Evolutionary conservation across 2,329 filamentous ascomycete species (phyloP).

Genomic region (Pseudocercospora ulei): DNA sequence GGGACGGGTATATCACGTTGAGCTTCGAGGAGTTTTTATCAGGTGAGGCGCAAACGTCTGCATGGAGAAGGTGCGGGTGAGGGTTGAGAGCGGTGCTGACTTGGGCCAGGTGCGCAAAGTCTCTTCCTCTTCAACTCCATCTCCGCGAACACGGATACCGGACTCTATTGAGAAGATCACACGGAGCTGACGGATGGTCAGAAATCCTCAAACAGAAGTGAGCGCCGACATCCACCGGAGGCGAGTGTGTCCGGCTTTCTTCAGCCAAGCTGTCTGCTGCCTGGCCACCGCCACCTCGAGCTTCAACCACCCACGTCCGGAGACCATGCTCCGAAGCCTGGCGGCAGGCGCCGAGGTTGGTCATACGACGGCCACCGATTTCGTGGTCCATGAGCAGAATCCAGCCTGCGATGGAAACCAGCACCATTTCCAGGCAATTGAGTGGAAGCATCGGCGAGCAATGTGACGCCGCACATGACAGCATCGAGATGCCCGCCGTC

Average conservation of each 20-base stretch:
- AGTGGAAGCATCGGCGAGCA: conserved; percentile 3
- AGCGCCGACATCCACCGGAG: neutral
- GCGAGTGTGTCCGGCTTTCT: neutral
- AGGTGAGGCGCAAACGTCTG: too few relatives aligned
- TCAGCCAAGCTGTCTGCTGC: neutral
- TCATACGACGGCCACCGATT: neutral
- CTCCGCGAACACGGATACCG: conserved; percentile 44
- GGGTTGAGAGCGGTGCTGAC: conserved; percentile 1
- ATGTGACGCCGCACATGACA: neutral
- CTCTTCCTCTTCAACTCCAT: conserved; percentile 48
- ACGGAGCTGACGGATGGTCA: conserved; percentile 20
- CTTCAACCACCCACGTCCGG: too few relatives aligned
- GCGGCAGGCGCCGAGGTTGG: neutral
- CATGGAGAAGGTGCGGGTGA: neutral
- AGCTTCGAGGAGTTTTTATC: conserved; percentile 43
- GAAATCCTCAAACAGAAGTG: conserved; percentile 25
- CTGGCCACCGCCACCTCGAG: too few relatives aligned
- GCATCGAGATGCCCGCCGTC: neutral
- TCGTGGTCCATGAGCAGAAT: conserved; percentile 2
- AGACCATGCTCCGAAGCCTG: too few relatives aligned
- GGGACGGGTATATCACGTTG: conserved; percentile 68
- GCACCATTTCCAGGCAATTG: neutral
- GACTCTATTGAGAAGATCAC: conserved; percentile 38
- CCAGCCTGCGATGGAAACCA: conserved; percentile 1
- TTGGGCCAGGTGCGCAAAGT: conserved; percentile 46